Evolutionary conservation across 768 basidiomycete genomes (phyloP), one percentile per base, ranked within the genome.

Genomic region (Kwoniella europaea): DNA sequence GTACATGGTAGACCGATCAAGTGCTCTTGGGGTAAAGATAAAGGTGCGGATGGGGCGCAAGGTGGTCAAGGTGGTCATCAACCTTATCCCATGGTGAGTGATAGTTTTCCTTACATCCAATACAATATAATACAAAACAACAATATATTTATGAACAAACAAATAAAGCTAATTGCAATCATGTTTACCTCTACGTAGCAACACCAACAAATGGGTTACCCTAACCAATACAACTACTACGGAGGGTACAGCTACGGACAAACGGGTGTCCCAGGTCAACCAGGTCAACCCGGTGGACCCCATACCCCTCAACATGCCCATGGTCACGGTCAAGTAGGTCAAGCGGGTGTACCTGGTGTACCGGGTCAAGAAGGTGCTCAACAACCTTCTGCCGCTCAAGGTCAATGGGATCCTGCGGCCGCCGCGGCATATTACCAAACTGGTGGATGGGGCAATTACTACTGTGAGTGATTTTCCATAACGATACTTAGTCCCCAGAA

Each of bases 11-110:
- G 97, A 50, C 94, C 95, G 9, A 93, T 98, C 87, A 98, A 98
- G 85, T 96, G 93, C 84, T 94, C 93, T 79, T 99, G 97, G 97
- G 97, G 97, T 67, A 98, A 98, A 85, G 96, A 98, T 83, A 88
- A 80, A 56, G 68, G 68, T 22, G 63, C 76, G 16, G 74, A 69
- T 20, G 77, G 71, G 72, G 91, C 91, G 82, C 91, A 89, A 43
- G 88, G 87, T 27, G 85, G 86, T 65, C 86, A 88, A 27, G 87
- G 58, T 58, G 71, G 55, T 44, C 74, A 70, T 52, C 73, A 66
- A 13, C 43, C 35, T 81, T 91, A 88, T 71, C 90, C 89, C 79
- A 88, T 95, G 91, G 93, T 93, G 82, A 66, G 89, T 83, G 7
- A 12, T 16, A 62, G 15, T 24, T 43, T 60, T 24, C 58, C 88